phyloP scores from a whole-genome alignment of 1,139 yeast species.

The Yamadazyma dendronema region DNA sequence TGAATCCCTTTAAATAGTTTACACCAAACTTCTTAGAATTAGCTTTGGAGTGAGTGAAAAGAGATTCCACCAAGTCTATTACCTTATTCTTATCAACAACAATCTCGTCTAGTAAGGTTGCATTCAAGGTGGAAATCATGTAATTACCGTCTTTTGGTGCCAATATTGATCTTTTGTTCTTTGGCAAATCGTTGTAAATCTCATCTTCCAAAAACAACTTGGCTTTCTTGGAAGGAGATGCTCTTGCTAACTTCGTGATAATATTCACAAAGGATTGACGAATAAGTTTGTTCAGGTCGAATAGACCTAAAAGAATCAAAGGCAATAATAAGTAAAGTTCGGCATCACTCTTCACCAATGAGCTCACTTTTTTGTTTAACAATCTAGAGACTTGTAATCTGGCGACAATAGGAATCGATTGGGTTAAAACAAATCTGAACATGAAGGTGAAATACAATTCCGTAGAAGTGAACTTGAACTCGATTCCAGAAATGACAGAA shows the following conservation, averaged over 20 bases:
- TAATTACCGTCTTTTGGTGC: slow-evolving; percentile 61
- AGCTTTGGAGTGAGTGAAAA: slow-evolving; percentile 30
- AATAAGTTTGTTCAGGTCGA: slow-evolving; percentile 27
- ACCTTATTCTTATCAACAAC: slow-evolving; percentile 30
- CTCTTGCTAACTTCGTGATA: slow-evolving; percentile 19
- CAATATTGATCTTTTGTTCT: slow-evolving; percentile 50
- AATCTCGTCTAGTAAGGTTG: slow-evolving; percentile 26
- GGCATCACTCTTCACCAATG: slow-evolving; percentile 22
- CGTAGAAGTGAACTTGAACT: slow-evolving; percentile 8
- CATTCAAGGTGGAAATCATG: slow-evolving; percentile 44
- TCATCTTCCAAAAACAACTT: slow-evolving; percentile 38
- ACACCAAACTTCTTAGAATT: slow-evolving; percentile 40
- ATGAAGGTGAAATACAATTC: slow-evolving; percentile 54
- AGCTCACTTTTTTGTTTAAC: slow-evolving; percentile 24
- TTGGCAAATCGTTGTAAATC: slow-evolving; percentile 38
- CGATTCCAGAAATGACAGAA: slow-evolving; percentile 3
- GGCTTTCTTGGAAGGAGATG: slow-evolving; percentile 20
- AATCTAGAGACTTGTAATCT: slow-evolving; percentile 47
- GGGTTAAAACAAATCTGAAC: slow-evolving; percentile 54
- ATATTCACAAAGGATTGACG: slow-evolving; percentile 28
- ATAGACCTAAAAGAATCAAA: slow-evolving; percentile 34
- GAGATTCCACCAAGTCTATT: slow-evolving; percentile 22
- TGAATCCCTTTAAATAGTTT: slow-evolving; percentile 34
- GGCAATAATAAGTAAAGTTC: slow-evolving; percentile 39
- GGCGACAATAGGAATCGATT: slow-evolving; percentile 55